Conservation (phyloP, 371 early-diverging fungal species). For the Mortierella sp. region DNA sequence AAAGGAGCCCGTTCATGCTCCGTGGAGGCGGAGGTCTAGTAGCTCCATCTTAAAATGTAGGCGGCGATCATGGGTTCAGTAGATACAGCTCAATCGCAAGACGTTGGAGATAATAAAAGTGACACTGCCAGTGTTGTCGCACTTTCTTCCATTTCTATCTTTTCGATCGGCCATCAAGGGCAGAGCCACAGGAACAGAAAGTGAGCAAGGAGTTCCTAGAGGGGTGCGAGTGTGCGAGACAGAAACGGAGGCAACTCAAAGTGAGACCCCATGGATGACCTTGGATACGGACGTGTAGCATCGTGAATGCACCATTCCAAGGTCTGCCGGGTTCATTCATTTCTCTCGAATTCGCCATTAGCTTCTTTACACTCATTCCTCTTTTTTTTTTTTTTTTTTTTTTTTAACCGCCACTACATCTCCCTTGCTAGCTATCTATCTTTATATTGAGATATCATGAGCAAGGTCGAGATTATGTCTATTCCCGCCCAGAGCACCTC, state of each 20-base stretch:
- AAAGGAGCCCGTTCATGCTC: no score
- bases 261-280: neutral
- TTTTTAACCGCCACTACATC: neutral
- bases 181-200: neutral
- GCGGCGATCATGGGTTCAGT: neutral
- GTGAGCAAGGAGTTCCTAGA: constrained; percentile 2
- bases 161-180: neutral
- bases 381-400: no score
- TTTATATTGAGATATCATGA: neutral
- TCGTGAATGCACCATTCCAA: neutral
- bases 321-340: neutral
- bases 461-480: constrained; percentile 12
- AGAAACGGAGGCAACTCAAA: neutral
- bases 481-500: constrained; percentile 5
- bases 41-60: neutral
- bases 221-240: neutral
- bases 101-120: neutral
- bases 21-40: no score
- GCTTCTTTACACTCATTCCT: no score
- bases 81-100: neutral
- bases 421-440: neutral
- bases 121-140: neutral
- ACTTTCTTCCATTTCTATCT: neutral
- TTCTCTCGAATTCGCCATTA: neutral
- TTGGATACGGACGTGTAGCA: neutral